Conservation (phyloP, 345 rosid genomes). For the Salix dunnii region DNA sequence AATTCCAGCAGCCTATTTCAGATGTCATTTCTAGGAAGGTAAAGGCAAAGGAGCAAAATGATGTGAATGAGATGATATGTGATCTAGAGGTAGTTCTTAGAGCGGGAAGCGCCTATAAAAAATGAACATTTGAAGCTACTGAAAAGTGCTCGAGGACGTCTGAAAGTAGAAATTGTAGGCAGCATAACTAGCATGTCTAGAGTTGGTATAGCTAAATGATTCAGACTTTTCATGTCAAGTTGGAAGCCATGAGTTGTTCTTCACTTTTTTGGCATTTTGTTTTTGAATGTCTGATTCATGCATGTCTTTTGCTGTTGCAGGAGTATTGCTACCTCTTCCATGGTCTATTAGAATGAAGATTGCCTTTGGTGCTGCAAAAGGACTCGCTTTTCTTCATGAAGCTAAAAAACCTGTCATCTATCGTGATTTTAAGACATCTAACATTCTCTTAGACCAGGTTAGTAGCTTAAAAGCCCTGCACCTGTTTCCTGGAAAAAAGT, state of each 20-base stretch:
- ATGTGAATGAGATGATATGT: too few species aligned
- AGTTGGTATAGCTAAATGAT: background rate
- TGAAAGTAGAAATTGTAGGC: background rate
- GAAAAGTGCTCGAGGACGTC: background rate
- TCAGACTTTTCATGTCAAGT: background rate
- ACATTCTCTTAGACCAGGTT: slow-evolving; percentile 83
- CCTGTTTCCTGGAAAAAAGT: background rate
- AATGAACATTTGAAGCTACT: background rate
- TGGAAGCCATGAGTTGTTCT: background rate
- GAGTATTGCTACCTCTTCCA: slow-evolving; percentile 85
- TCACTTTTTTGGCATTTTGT: background rate
- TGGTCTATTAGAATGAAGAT: slow-evolving; percentile 90
- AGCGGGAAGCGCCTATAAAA: too few species aligned
- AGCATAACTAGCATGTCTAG: background rate
- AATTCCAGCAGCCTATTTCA: background rate
- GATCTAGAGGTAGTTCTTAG: too few species aligned
- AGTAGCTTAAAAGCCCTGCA: slow-evolving; percentile 15
- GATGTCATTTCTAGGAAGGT: background rate
- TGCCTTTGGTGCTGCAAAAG: slow-evolving; percentile 93
- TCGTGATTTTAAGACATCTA: slow-evolving; percentile 95
- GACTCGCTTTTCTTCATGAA: slow-evolving; percentile 91
- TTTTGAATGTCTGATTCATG: background rate
- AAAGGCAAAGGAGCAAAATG: too few species aligned
- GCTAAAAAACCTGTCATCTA: slow-evolving; percentile 95
- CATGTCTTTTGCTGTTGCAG: slow-evolving; percentile 36